Percentiles rank a stretch among this genome's conserved stretches.
phyloP scores from a whole-genome alignment of 805 yeast genomes.

The Nematodospora valgi region DNA sequence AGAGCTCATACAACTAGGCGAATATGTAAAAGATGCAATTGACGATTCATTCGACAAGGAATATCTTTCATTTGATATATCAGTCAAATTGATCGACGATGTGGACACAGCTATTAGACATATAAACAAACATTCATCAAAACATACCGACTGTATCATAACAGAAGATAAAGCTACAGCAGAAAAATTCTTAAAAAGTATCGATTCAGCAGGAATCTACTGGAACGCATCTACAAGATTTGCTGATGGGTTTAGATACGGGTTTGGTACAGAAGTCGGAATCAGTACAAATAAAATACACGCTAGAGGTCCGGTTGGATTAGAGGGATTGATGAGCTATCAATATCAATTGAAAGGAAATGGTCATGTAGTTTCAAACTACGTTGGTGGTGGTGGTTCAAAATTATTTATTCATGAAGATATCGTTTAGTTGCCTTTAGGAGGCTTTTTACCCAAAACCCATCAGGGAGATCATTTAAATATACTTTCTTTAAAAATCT shows the following conservation, averaged over 20 bases:
- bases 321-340: conserved; percentile 94
- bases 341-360: conserved; percentile 90
- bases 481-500: conserved; percentile 5
- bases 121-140: conserved; percentile 88
- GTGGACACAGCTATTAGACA: conserved; percentile 77
- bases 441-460: too few relatives aligned
- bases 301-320: conserved; percentile 98
- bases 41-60: conserved; percentile 78
- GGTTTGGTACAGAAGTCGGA: conserved; percentile 98
- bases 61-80: conserved; percentile 77
- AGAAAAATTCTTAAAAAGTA: conserved; percentile 71
- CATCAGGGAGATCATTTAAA: too few relatives aligned
- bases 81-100: conserved; percentile 59
- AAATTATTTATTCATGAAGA: conserved; percentile 74
- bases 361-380: conserved; percentile 92
- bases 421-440: conserved; percentile 1
- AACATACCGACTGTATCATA: conserved; percentile 90
- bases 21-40: conserved; percentile 44
- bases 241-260: conserved; percentile 98
- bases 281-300: conserved; percentile 95
- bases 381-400: conserved; percentile 88
- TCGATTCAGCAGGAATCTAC: conserved; percentile 95
- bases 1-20: conserved; percentile 17
- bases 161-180: conserved; percentile 74
- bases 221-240: conserved; percentile 97